Evolutionary conservation across 331 rosid species (phyloP).

Genomic region (Telfairia occidentalis): DNA sequence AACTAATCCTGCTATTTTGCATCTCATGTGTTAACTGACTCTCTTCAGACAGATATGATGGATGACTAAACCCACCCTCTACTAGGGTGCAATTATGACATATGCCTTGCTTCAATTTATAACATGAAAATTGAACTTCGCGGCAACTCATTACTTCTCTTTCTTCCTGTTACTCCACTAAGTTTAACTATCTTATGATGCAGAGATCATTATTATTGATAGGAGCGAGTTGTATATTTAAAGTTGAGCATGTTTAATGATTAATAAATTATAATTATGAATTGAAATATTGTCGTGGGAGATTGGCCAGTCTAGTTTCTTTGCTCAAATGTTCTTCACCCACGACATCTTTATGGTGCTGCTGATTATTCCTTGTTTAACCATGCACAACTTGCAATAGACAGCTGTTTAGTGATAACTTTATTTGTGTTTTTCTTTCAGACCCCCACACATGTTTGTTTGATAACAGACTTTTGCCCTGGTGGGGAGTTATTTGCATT

Average conservation of each 20-base stretch:
- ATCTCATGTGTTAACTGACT: neutral
- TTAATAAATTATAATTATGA: neutral
- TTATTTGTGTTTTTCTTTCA: conserved; percentile 27
- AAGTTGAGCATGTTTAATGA: neutral
- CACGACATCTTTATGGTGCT: neutral
- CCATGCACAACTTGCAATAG: neutral
- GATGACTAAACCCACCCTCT: neutral
- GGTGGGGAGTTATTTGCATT: conserved; percentile 94
- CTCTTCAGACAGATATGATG: neutral
- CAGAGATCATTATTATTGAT: neutral
- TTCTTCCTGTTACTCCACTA: neutral
- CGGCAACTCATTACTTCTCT: neutral
- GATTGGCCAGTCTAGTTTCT: neutral
- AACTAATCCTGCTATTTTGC: too few species aligned
- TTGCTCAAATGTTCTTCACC: neutral
- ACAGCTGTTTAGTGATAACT: neutral
- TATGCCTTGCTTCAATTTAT: neutral
- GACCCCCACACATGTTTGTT: conserved; percentile 89
- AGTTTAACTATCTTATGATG: neutral
- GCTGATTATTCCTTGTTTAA: neutral
- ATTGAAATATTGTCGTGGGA: neutral
- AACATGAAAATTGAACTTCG: neutral
- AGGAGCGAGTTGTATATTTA: neutral
- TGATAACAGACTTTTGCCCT: conserved; percentile 81
- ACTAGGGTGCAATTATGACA: neutral